Evolutionary conservation across 1,284 basidiomycete genomes (phyloP).

Genomic region (Cryptococcus sp.): DNA sequence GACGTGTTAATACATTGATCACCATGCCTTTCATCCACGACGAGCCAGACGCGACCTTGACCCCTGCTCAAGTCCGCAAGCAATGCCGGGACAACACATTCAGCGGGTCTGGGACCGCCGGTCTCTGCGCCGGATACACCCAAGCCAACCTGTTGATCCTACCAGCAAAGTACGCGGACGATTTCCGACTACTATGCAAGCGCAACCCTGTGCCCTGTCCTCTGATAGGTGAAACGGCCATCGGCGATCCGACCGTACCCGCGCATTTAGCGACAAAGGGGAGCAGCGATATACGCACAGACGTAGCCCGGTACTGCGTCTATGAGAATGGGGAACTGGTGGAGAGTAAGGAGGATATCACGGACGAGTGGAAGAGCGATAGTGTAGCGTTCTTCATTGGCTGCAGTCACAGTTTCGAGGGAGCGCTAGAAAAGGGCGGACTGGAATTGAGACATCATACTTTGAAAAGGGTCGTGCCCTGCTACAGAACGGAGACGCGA

Average conservation of each 20-base stretch:
- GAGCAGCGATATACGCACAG: background rate
- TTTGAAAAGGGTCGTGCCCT: background rate
- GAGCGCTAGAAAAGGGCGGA: background rate
- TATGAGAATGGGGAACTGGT: background rate
- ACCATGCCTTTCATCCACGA: slow-evolving; percentile 1
- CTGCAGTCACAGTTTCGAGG: slow-evolving; percentile 1
- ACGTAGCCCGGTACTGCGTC: background rate
- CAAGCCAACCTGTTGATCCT: background rate
- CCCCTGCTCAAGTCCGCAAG: background rate
- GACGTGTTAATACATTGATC: too few species aligned
- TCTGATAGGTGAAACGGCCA: background rate
- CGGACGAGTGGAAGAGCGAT: background rate
- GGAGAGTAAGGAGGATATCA: background rate
- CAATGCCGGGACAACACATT: background rate
- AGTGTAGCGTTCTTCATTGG: slow-evolving; percentile 1
- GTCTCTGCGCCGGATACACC: background rate
- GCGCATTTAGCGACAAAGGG: background rate
- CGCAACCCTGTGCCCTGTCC: background rate
- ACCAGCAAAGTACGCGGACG: background rate
- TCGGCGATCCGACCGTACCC: background rate
- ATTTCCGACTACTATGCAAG: background rate
- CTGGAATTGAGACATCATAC: background rate
- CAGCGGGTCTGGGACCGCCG: background rate
- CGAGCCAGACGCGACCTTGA: background rate
- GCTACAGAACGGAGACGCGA: background rate